Evolutionary conservation across 306 rosid species (phyloP).

Genomic region (Arachis hypogaea): DNA sequence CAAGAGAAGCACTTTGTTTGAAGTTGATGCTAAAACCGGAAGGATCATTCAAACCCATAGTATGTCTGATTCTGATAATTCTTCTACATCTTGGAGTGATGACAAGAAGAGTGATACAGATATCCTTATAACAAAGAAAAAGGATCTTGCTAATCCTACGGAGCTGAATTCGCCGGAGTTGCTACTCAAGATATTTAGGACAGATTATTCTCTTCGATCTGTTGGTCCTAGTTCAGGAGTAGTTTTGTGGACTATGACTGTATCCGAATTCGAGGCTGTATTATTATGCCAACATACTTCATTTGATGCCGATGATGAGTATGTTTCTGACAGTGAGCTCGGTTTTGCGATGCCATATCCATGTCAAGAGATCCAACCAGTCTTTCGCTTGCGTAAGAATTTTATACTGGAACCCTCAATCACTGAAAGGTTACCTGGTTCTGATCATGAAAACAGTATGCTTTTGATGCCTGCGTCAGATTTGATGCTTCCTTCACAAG

Average conservation of each 20-base stretch:
- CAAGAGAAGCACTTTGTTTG: slow-evolving; percentile 60
- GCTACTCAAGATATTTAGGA: slow-evolving; percentile 63
- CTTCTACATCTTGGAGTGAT: slow-evolving; percentile 43
- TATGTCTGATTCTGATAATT: slow-evolving; percentile 39
- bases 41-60: slow-evolving; percentile 47
- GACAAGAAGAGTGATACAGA: slow-evolving; percentile 34
- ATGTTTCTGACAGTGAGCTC: slow-evolving; percentile 46
- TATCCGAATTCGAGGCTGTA: slow-evolving; percentile 69
- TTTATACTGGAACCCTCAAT: slow-evolving; percentile 43
- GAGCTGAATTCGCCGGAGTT: slow-evolving; percentile 40
- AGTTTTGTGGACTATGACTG: slow-evolving; percentile 69
- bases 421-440: slow-evolving; percentile 38
- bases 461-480: slow-evolving; percentile 38
- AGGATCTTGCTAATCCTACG: slow-evolving; percentile 43
- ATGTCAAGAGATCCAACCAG: slow-evolving; percentile 59
- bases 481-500: slow-evolving; percentile 43
- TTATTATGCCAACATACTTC: slow-evolving; percentile 55
- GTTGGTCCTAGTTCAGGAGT: slow-evolving; percentile 49
- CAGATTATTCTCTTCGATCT: slow-evolving; percentile 65
- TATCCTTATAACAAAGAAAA: slow-evolving; percentile 26
- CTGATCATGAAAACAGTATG: slow-evolving; percentile 39
- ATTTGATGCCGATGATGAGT: slow-evolving; percentile 42
- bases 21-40: slow-evolving; percentile 70
- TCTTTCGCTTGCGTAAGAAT: slow-evolving; percentile 52
- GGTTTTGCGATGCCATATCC: slow-evolving; percentile 64